phyloP scores from a whole-genome alignment of 805 yeast species.

The Ascoidea tarda region DNA sequence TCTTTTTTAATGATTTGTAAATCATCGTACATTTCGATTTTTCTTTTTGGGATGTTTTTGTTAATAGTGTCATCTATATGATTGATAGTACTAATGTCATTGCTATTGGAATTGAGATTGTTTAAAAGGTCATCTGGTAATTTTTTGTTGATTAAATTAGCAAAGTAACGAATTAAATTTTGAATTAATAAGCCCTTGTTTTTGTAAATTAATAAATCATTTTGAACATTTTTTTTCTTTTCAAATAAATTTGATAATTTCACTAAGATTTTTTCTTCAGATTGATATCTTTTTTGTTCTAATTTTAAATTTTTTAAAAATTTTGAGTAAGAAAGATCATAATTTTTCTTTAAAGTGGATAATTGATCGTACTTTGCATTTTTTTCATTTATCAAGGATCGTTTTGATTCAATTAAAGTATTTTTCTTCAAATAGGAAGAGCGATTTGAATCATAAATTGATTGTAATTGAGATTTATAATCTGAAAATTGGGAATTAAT shows the following conservation, averaged over 20 bases:
- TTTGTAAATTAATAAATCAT: conserved; percentile 58
- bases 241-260: conserved; percentile 33
- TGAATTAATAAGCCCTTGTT: conserved; percentile 60
- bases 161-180: conserved; percentile 49
- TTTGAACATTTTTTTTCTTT: conserved; percentile 48
- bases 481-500: conserved; percentile 54
- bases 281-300: conserved; percentile 57
- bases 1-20: conserved; percentile 53
- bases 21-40: conserved; percentile 48
- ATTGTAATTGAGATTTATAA: conserved; percentile 56
- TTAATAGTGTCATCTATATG: conserved; percentile 12
- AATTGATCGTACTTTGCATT: conserved; percentile 56
- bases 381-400: conserved; percentile 49
- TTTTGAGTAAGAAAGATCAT: conserved; percentile 59
- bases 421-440: conserved; percentile 53
- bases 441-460: conserved; percentile 45
- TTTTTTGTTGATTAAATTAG: conserved; percentile 3
- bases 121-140: conserved; percentile 6
- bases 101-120: conserved; percentile 64
- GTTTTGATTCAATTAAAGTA: conserved; percentile 47
- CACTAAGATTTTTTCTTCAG: conserved; percentile 34
- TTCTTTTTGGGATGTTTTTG: conserved; percentile 22
- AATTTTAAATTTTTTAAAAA: conserved; percentile 55
- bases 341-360: conserved; percentile 56
- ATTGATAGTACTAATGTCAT: conserved; percentile 21